These are phyloP conservation scores for Candida germanica DNA, from an alignment of 805 yeast species.

Conservation along the genomic window DNA sequence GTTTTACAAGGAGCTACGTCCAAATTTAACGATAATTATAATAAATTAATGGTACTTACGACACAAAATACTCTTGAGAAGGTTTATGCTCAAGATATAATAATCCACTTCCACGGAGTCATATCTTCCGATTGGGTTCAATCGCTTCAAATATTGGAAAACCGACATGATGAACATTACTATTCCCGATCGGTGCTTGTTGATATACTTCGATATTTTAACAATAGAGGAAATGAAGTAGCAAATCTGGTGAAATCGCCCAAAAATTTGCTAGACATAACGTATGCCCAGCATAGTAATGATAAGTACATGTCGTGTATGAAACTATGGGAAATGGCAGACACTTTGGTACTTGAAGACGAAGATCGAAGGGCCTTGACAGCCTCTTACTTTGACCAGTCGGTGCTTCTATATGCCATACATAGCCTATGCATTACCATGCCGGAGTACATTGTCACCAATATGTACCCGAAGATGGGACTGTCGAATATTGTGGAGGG, in stretches of 20 bases:
- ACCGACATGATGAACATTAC: conserved; percentile 19
- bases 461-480: conserved; percentile 1
- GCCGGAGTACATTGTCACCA: conserved; percentile 2
- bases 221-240: conserved; percentile 15
- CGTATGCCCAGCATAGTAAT: conserved; percentile 22
- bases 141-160: conserved; percentile 16
- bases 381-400: conserved; percentile 25
- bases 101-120: conserved; percentile 27
- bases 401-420: conserved; percentile 23
- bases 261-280: conserved; percentile 7
- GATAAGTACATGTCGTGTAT: conserved; percentile 7
- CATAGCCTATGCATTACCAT: neutral
- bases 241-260: conserved; percentile 1
- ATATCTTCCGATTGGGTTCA: conserved; percentile 20
- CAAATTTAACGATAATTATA: conserved; percentile 30
- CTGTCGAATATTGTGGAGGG: conserved; percentile 20
- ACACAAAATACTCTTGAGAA: conserved; percentile 25
- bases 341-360: conserved; percentile 15
- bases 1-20: conserved; percentile 31
- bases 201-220: conserved; percentile 23
- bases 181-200: conserved; percentile 19
- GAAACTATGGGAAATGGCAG: conserved; percentile 12
- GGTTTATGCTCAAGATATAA: conserved; percentile 27
- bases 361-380: conserved; percentile 9
- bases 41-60: conserved; percentile 31